Base-by-base conservation (phyloP, 176 grass and related monocot species). In the Bothriochloa decipiens region DNA sequence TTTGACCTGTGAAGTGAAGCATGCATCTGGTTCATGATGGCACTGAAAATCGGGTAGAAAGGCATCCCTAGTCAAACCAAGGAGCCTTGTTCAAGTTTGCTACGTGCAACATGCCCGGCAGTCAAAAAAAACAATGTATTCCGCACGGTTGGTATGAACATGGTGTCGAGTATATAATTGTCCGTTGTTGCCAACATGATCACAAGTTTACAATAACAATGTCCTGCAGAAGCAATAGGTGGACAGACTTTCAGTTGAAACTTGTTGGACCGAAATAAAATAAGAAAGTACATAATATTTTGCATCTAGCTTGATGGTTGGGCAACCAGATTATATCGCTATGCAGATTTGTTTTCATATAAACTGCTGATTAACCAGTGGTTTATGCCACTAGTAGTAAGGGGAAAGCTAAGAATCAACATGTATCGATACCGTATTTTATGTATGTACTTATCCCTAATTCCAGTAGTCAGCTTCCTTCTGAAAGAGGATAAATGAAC, bases 31-130 rank as follows among this genome's bases (percentile, higher is more conserved):
- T 71, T 55, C 10, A n/a, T 46, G 26, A 81, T 5, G 43, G 61
- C 63, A 35, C 50, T 49, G 52, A n/a, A 84, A 25, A 49, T 77
- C 14, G 13, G n/a, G n/a, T 39, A 65, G 2, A 40, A 45, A 3
- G 85, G 82, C 45, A 64, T 2, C 18, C 53, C 42, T 39, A 43
- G 20, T 82, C 83, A 78, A 78, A 83, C 78, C 58, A 86, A 86
- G 66, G 16, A 58, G 58, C 74, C 73, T 82, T 86, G 26, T 79
- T 72, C 84, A 78, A 90, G 67, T 90, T 83, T 70, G 79, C 61
- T 78, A 40, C 60, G 10, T 82, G 52, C 57, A 85, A 25, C 22
- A n/a, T 62, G 53, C 76, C 45, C 15, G 11, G 37, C 29, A 37
- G 74, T 83, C 84, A 79, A 86, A 10, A 0, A 36, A 60, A 26